These are phyloP conservation scores for Lipomyces yamanashiensis DNA, from an alignment of 805 yeast species.

Conservation along the genomic window DNA sequence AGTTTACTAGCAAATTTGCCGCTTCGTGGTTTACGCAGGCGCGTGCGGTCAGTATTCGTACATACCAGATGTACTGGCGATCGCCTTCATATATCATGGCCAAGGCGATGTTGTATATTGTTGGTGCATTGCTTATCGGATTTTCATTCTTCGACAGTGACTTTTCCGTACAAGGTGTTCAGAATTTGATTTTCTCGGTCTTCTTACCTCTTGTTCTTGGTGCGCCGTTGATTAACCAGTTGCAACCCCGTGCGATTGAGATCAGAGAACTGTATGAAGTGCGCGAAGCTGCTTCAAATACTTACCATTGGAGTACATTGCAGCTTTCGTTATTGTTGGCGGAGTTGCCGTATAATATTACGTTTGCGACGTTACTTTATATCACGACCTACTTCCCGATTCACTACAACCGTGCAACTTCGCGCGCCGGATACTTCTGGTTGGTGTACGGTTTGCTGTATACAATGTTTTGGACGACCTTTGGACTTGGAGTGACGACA, in stretches of 20 bases:
- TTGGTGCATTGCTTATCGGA: constrained; percentile 69
- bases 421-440: constrained; percentile 49
- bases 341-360: constrained; percentile 64
- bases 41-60: constrained; percentile 50
- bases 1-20: constrained; percentile 47
- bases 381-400: constrained; percentile 59
- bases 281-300: constrained; percentile 71
- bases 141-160: constrained; percentile 69
- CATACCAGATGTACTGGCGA: constrained; percentile 58
- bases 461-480: constrained; percentile 56
- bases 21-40: constrained; percentile 56
- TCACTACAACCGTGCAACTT: constrained; percentile 53
- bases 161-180: constrained; percentile 57
- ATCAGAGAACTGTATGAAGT: constrained; percentile 70
- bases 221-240: constrained; percentile 65
- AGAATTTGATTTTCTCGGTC: constrained; percentile 60
- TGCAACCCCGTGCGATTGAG: constrained; percentile 61
- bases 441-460: constrained; percentile 56
- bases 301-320: constrained; percentile 71
- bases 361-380: constrained; percentile 57
- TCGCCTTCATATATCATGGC: constrained; percentile 66
- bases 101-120: constrained; percentile 56
- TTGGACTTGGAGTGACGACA: constrained; percentile 61
- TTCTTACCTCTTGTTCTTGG: constrained; percentile 63
- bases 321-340: constrained; percentile 57